These are phyloP conservation scores for Aegle marmelos DNA, from an alignment of 345 rosid species.

Conservation along the genomic window DNA sequence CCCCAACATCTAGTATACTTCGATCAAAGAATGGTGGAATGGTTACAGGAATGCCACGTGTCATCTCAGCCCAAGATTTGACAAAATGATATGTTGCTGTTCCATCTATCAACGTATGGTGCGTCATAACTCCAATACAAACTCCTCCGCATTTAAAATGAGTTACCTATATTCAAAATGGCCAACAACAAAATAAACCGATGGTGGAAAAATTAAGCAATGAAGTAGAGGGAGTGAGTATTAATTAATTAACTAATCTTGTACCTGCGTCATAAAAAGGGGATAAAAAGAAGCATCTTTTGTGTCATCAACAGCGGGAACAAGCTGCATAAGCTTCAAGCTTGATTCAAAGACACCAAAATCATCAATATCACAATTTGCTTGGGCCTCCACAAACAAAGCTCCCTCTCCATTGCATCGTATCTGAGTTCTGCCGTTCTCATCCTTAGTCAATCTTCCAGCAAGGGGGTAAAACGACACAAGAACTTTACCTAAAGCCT, in stretches of 20 bases:
- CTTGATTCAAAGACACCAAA: conserved; percentile 20
- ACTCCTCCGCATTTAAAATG: conserved; percentile 33
- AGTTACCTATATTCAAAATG: conserved; percentile 16
- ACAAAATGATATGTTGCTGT: conserved; percentile 19
- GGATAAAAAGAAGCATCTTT: conserved; percentile 28
- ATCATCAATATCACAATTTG: conserved; percentile 22
- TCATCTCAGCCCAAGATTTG: conserved; percentile 25
- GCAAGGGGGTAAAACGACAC: conserved; percentile 41
- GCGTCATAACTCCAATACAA: conserved; percentile 15
- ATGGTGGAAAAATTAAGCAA: conserved; percentile 3
- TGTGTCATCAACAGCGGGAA: conserved; percentile 29
- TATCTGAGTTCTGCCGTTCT: conserved; percentile 34
- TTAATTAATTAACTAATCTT: neutral
- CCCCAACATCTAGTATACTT: conserved; percentile 8
- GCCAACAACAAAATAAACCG: conserved; percentile 25
- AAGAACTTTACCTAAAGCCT: conserved; percentile 36
- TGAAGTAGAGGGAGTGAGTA: conserved; percentile 19
- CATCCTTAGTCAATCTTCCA: conserved; percentile 36
- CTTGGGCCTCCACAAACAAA: conserved; percentile 31
- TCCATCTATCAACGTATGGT: conserved; percentile 29
- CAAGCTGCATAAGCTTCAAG: conserved; percentile 20
- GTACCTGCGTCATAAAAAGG: conserved; percentile 27
- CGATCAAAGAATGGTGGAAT: conserved; percentile 18
- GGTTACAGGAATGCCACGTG: conserved; percentile 15
- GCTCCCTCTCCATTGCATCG: conserved; percentile 44